Base-by-base conservation (phyloP, 768 basidiomycete genomes). In the Gymnopilus junonius region DNA sequence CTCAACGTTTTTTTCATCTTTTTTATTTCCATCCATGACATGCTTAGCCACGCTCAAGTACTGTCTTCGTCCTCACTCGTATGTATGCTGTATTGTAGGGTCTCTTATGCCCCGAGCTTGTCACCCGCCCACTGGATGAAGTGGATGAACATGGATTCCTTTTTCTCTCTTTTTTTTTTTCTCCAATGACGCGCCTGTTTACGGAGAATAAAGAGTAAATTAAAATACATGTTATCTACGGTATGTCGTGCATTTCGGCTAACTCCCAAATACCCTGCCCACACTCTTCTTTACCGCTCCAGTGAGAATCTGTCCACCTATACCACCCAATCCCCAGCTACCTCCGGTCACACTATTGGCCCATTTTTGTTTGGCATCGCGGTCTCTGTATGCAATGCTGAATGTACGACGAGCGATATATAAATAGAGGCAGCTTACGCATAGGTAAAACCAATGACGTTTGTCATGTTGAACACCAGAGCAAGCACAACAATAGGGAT, bases 401-500 rank as follows among this genome's bases (percentile, higher is more conserved):
- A 63, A 21, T 15, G 56, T 57, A 27, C 45, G 60, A 31, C 27
- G 23, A 59, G 51, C 40, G 55, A n/a, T n/a, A n/a, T 11, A 35
- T 4, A 20, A 35, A 15, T 58, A 34, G 56, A 55, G 39, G 20
- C 59, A 21, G 81, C 89, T 71, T 75, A 93, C 93, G 92, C 93
- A 71, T 94, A 99, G 53, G 95, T 97, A 80, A 98, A 99, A 11
- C 97, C 97, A 56, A 98, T 81, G n/a, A 90, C 93, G 67, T 98
- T 99, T 8, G 94, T 95, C 55, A 95, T 72, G 75, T 99, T 99
- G 85, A 99, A 99, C 37, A 99, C 92, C 51, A 99, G 82, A 1
- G 97, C 97, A 35, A 99, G 88, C 40, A 90, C 75, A 58, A 99
- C 95, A 67, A 99, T 98, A 8, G 97, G 97, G 64, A 99, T 81